A percentile compares a stretch with the other conserved stretches of the same genome.
These are phyloP conservation scores for Phytophthora boehmeriae DNA, from an alignment of 352 stramenopile genomes.

Conservation along the genomic window DNA sequence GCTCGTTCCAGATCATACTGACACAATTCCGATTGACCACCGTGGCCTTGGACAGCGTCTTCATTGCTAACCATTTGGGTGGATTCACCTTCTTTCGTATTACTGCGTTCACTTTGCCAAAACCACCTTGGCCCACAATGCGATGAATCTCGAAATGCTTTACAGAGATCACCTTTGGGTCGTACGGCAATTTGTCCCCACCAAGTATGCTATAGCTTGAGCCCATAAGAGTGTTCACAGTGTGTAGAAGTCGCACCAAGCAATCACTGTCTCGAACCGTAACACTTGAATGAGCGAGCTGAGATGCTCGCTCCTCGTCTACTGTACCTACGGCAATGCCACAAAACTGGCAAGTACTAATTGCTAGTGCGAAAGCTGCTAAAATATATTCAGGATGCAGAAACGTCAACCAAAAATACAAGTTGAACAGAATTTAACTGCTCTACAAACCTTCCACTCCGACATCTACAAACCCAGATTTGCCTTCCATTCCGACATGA, in stretches of 20 bases:
- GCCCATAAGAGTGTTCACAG: slow-evolving; percentile 34
- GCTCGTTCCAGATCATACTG: slow-evolving; percentile 82
- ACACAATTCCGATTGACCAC: slow-evolving; percentile 66
- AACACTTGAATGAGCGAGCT: no score
- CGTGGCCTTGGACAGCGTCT: slow-evolving; percentile 67
- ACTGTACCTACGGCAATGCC: background rate
- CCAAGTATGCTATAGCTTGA: slow-evolving; percentile 43
- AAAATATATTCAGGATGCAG: no score
- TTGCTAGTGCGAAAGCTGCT: no score
- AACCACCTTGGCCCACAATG: slow-evolving; percentile 69
- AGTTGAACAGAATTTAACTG: no score
- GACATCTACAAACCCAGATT: no score
- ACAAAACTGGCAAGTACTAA: no score
- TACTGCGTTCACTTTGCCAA: slow-evolving; percentile 79
- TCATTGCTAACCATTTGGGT: slow-evolving; percentile 70
- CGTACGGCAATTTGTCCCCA: slow-evolving; percentile 13
- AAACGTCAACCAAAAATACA: slow-evolving; percentile 20
- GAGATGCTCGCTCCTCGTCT: background rate
- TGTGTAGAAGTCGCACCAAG: no score
- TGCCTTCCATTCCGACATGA: slow-evolving; percentile 25
- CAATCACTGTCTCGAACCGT: background rate
- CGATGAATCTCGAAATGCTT: slow-evolving; percentile 71
- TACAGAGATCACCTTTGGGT: slow-evolving; percentile 57
- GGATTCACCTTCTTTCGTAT: slow-evolving; percentile 62
- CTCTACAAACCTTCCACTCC: no score